These are phyloP conservation scores for Castanospermum australe DNA, from an alignment of 306 rosid species.

Conservation along the genomic window DNA sequence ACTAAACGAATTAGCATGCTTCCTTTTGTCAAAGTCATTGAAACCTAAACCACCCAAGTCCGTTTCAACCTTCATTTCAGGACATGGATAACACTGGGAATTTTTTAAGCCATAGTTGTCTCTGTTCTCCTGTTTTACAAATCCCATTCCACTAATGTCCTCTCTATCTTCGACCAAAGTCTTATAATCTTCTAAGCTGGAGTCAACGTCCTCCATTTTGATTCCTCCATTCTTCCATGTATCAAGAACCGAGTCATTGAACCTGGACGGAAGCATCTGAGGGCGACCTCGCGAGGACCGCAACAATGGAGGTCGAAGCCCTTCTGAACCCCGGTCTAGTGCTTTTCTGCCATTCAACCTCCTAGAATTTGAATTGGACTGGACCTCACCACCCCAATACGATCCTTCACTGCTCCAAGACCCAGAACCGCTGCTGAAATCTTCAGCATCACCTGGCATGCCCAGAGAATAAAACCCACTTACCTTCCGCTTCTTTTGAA, in stretches of 20 bases:
- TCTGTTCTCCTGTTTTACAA: slow-evolving; percentile 30
- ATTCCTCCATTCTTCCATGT: slow-evolving; percentile 43
- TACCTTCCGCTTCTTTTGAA: slow-evolving; percentile 55
- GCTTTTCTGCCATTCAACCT: slow-evolving; percentile 26
- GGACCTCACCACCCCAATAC: slow-evolving; percentile 53
- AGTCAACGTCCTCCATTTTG: slow-evolving; percentile 33
- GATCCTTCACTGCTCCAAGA: slow-evolving; percentile 60
- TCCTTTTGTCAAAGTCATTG: slow-evolving; percentile 18
- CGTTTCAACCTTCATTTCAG: slow-evolving; percentile 29
- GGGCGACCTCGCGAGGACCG: slow-evolving; percentile 74
- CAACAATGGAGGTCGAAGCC: slow-evolving; percentile 44
- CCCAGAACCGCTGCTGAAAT: slow-evolving; percentile 62
- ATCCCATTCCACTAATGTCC: slow-evolving; percentile 26
- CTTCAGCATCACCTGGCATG: slow-evolving; percentile 49
- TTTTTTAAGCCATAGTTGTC: slow-evolving; percentile 31
- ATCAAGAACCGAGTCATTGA: slow-evolving; percentile 61
- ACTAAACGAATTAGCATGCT: slow-evolving; percentile 30
- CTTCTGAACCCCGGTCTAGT: slow-evolving; percentile 13
- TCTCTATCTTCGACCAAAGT: slow-evolving; percentile 30
- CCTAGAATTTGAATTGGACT: slow-evolving; percentile 48
- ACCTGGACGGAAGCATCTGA: slow-evolving; percentile 71
- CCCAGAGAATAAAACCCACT: slow-evolving; percentile 42
- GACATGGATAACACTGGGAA: slow-evolving; percentile 28
- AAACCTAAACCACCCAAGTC: slow-evolving; percentile 30
- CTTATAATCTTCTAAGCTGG: slow-evolving; percentile 49